Evolutionary conservation across 352 stramenopile species (phyloP).

Genomic region (Pythium insidiosum): DNA sequence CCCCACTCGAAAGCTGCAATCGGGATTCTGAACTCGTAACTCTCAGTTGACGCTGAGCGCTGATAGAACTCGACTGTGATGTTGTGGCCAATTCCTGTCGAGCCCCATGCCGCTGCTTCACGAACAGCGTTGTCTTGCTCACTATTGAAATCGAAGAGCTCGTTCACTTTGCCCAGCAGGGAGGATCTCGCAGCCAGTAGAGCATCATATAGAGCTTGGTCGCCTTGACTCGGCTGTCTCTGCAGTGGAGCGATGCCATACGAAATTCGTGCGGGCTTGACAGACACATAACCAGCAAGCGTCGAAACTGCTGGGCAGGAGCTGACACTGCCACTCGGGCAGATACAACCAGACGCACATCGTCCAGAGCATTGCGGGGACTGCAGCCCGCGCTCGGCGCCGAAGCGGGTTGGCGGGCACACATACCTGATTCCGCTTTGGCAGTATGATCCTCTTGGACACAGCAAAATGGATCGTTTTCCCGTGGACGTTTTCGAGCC

Average conservation of each 20-base stretch:
- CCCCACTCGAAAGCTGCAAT: constrained; percentile 45
- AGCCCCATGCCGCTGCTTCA: background rate
- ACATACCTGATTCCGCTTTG: constrained; percentile 22
- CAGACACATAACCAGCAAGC: constrained; percentile 22
- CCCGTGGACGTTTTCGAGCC: constrained; percentile 23
- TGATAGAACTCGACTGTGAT: constrained; percentile 49
- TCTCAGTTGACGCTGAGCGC: constrained; percentile 14
- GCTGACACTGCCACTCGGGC: constrained; percentile 34
- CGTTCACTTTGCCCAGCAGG: constrained; percentile 6
- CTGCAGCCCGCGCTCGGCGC: constrained; percentile 22
- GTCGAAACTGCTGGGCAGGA: constrained; percentile 25
- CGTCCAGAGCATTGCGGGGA: constrained; percentile 33
- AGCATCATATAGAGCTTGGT: constrained; percentile 1
- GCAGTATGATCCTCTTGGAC: constrained; percentile 44
- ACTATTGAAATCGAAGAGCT: constrained; percentile 45
- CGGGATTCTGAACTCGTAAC: constrained; percentile 41
- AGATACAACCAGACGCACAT: constrained; percentile 38
- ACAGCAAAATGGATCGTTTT: constrained; percentile 22
- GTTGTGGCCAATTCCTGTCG: too few relatives aligned
- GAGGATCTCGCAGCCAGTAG: background rate
- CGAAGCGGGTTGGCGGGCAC: constrained; percentile 41
- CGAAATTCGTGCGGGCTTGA: constrained; percentile 21
- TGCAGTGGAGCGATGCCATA: constrained; percentile 24
- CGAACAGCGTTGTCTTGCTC: too few relatives aligned
- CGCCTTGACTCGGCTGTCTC: constrained; percentile 8